Conservation (phyloP, 768 basidiomycete species). For the Candolleomyces aberdarensis region DNA sequence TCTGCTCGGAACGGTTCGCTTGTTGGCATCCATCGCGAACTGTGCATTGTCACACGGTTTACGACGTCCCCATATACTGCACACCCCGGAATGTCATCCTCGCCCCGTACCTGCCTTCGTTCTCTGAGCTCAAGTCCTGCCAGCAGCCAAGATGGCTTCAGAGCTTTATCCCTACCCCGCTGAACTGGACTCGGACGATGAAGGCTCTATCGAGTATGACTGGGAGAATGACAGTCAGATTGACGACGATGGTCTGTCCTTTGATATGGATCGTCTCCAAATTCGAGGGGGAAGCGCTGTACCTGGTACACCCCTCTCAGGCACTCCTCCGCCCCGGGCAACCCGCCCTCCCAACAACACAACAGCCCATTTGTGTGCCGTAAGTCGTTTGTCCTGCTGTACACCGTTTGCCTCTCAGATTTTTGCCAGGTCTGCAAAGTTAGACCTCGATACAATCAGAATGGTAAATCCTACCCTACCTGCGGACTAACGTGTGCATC, state of each 20-base stretch:
- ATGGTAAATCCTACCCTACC: constrained; percentile 20
- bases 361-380: neutral
- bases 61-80: too few species aligned
- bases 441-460: constrained; percentile 16
- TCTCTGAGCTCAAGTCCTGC: neutral
- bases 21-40: too few species aligned
- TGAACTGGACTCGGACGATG: constrained; percentile 7
- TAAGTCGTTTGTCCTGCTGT: neutral
- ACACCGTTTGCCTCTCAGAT: neutral
- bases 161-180: neutral
- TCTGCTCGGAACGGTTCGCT: too few species aligned
- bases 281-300: too few species aligned
- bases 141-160: neutral
- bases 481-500: constrained; percentile 23
- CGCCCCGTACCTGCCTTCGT: neutral
- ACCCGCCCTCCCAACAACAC: too few species aligned
- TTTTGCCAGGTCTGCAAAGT: constrained; percentile 17
- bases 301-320: too few species aligned
- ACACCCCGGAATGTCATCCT: too few species aligned
- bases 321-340: too few species aligned
- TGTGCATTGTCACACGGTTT: too few species aligned
- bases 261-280: neutral
- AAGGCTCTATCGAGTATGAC: neutral
- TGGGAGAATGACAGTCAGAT: neutral
- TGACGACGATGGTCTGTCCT: neutral